These are phyloP conservation scores for Penicillium psychrosexuale DNA, from an alignment of 2,329 filamentous ascomycete species.

Conservation along the genomic window DNA sequence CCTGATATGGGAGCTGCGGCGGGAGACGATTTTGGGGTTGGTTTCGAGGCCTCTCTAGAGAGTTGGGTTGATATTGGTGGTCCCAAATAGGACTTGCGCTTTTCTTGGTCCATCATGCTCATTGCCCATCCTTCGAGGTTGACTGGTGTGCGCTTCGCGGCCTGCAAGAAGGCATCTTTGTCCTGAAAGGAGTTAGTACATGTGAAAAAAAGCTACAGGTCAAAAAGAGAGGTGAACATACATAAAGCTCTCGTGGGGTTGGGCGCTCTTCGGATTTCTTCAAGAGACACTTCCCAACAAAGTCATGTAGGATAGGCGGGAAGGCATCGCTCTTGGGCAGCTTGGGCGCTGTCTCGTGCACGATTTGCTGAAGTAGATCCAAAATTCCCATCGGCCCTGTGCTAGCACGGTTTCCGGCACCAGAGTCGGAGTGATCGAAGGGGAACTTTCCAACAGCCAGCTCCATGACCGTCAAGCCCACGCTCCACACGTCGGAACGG, in stretches of 20 bases:
- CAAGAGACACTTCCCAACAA: conserved; percentile 91
- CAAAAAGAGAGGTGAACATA: conserved; percentile 47
- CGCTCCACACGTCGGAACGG: conserved; percentile 98
- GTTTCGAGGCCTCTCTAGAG: conserved; percentile 44
- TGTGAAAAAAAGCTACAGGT: not conserved
- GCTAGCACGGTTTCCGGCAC: conserved; percentile 64
- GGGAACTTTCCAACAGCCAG: conserved; percentile 96
- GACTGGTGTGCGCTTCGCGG: conserved; percentile 93
- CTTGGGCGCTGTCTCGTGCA: conserved; percentile 89
- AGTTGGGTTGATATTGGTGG: conserved; percentile 77
- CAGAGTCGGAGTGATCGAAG: conserved; percentile 78
- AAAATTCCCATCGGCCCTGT: conserved; percentile 85
- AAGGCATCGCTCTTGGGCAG: conserved; percentile 97
- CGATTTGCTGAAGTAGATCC: conserved; percentile 93
- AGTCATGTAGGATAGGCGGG: conserved; percentile 89
- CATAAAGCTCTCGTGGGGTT: conserved; percentile 89
- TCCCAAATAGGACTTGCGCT: conserved; percentile 88
- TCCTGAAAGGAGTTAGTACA: conserved; percentile 56
- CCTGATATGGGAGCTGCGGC: conserved; percentile 22
- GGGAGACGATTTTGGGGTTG: conserved; percentile 31
- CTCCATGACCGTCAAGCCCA: conserved; percentile 93
- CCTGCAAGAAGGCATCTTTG: conserved; percentile 89
- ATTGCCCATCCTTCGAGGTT: conserved; percentile 92
- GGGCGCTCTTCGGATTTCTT: conserved; percentile 87
- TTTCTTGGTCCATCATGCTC: conserved; percentile 88